These are phyloP conservation scores for Ceratocystis huliohia DNA, from an alignment of 2,329 filamentous ascomycete genomes.

Conservation along the genomic window DNA sequence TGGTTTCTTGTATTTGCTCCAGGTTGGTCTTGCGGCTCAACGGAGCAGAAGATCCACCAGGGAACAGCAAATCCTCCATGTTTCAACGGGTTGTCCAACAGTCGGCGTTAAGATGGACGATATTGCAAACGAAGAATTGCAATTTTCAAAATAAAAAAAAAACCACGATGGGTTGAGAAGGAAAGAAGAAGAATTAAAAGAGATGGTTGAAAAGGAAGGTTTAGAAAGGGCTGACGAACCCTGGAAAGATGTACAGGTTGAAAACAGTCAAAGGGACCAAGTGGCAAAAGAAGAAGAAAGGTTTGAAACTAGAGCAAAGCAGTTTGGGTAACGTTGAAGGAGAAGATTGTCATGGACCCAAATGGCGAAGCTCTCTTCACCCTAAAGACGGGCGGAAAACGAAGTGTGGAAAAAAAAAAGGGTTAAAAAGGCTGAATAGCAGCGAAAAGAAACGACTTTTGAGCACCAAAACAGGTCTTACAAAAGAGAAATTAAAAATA, in stretches of 20 bases:
- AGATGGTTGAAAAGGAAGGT: constrained; percentile 11
- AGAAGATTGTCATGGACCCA: background rate
- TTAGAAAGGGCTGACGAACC: constrained; percentile 5
- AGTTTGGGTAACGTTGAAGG: background rate
- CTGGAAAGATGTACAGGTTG: background rate
- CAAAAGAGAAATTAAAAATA: background rate
- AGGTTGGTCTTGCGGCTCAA: background rate
- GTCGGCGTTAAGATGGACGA: constrained; percentile 30
- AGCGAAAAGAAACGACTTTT: background rate
- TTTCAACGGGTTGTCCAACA: constrained; percentile 27
- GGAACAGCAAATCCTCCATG: constrained; percentile 20
- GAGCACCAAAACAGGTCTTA: background rate
- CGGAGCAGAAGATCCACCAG: background rate
- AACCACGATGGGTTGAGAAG: background rate
- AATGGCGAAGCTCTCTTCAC: constrained; percentile 11
- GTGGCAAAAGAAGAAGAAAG: background rate
- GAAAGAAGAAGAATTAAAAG: background rate
- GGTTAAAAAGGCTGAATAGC: background rate
- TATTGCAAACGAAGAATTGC: constrained; percentile 20
- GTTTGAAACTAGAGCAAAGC: constrained; percentile 6
- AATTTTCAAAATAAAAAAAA: constrained; percentile 12
- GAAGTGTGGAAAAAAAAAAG: constrained; percentile 5
- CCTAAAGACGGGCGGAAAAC: constrained; percentile 10
- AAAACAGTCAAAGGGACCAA: background rate
- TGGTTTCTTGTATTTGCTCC: constrained; percentile 19